Conservation (phyloP, 2,329 filamentous ascomycete genomes). For the Bipolaris cookei region DNA sequence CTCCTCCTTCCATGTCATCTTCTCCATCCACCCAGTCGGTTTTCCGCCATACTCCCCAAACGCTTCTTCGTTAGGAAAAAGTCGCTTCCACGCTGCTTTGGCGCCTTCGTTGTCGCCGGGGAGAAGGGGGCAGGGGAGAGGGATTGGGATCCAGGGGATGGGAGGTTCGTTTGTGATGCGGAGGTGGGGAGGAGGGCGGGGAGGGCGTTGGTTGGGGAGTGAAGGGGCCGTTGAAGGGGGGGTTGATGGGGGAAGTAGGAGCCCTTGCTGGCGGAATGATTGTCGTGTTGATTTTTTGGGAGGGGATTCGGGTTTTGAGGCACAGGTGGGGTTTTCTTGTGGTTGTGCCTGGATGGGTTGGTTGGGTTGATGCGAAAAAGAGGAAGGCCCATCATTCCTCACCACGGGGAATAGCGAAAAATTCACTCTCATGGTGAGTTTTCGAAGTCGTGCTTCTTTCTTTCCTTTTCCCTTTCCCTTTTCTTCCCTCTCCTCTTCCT, state of each 20-base stretch:
- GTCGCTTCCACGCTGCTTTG: not conserved
- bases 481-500: no score
- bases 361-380: no score
- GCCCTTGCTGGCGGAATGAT: not conserved
- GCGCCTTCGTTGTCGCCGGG: not conserved
- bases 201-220: no score
- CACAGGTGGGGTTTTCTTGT: no score
- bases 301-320: not conserved
- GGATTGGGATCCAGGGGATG: not conserved
- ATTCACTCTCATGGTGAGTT: no score
- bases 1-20: constrained; percentile 1
- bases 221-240: not conserved
- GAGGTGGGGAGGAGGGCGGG: not conserved
- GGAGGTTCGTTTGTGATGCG: not conserved
- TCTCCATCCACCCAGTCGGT: constrained; percentile 1
- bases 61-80: not conserved
- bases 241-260: not conserved
- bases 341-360: no score
- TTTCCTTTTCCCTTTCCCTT: not conserved
- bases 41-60: not conserved
- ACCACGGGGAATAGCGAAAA: no score
- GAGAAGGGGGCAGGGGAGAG: not conserved
- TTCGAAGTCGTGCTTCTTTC: not conserved
- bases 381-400: not conserved
- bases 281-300: not conserved